Conservation (phyloP, 2,329 filamentous ascomycete species). For the Penicillium crustosum region DNA sequence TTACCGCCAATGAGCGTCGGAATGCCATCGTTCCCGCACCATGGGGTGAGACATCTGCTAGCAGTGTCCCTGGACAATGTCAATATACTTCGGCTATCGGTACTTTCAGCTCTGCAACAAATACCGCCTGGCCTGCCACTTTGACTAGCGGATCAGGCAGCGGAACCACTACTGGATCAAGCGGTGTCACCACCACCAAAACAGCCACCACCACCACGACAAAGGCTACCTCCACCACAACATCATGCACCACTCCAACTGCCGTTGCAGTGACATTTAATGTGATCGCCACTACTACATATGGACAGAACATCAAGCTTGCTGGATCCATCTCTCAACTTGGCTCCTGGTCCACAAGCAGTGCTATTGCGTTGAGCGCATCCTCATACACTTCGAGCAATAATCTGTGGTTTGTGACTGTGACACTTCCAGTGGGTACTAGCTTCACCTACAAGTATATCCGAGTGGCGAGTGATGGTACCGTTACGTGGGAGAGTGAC, state of each 20-base stretch:
- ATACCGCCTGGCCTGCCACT: conserved; percentile 34
- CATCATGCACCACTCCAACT: conserved; percentile 13
- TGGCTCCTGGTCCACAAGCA: conserved; percentile 61
- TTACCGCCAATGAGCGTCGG: conserved; percentile 39
- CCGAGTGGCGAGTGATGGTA: conserved; percentile 7
- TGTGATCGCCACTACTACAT: conserved; percentile 56
- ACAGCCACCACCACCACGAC: conserved; percentile 16
- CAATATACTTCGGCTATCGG: conserved; percentile 33
- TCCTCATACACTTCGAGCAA: conserved; percentile 59
- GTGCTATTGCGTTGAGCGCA: conserved; percentile 59
- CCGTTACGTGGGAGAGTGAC: conserved; percentile 14
- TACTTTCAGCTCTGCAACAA: conserved; percentile 35
- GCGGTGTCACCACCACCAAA: conserved; percentile 13
- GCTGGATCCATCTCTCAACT: conserved; percentile 60
- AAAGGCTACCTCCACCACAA: conserved; percentile 31
- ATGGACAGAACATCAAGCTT: conserved; percentile 66
- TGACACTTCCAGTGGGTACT: conserved; percentile 57
- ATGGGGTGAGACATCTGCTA: conserved; percentile 37
- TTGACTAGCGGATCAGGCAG: conserved; percentile 22
- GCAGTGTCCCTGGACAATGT: conserved; percentile 34
- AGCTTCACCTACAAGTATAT: conserved; percentile 41
- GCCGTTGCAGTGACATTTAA: conserved; percentile 63
- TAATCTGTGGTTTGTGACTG: conserved; percentile 60
- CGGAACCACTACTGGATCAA: conserved; percentile 6
- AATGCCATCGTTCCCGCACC: conserved; percentile 34